Conservation (phyloP, 2,329 filamentous ascomycete genomes). For the Helicocarpus griseus region DNA sequence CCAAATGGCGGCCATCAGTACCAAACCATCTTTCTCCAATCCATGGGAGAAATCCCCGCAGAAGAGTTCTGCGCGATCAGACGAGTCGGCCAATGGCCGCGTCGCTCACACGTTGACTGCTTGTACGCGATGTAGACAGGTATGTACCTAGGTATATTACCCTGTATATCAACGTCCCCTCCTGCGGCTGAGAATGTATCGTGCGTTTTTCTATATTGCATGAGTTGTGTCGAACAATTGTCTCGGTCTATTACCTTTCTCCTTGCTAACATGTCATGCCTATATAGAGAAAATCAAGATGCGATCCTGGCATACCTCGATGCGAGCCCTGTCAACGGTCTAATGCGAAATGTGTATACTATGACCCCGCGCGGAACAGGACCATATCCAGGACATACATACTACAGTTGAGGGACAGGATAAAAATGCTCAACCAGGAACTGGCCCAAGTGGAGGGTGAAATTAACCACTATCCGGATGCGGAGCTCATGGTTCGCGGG, state of each 20-base stretch:
- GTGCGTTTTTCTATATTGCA: not conserved
- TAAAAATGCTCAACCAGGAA: slow-evolving; percentile 71
- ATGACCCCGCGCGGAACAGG: slow-evolving; percentile 74
- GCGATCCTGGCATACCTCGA: slow-evolving; percentile 82
- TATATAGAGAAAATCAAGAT: slow-evolving; percentile 83
- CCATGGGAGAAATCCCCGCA: slow-evolving; percentile 17
- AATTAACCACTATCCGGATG: slow-evolving; percentile 58
- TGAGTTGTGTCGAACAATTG: not conserved
- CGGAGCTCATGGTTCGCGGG: slow-evolving; percentile 77
- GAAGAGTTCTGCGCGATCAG: slow-evolving; percentile 20
- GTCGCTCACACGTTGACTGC: slow-evolving; percentile 41
- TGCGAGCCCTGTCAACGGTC: slow-evolving; percentile 89
- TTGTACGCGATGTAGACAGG: slow-evolving; percentile 41
- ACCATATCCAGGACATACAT: slow-evolving; percentile 89
- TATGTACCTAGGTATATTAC: no score
- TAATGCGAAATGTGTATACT: slow-evolving; percentile 89
- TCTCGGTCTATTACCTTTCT: not conserved
- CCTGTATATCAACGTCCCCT: no score
- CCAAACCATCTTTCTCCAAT: not conserved
- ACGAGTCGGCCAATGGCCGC: slow-evolving; percentile 27
- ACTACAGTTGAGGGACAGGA: slow-evolving; percentile 78
- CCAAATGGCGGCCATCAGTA: not conserved
- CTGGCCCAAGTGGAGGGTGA: slow-evolving; percentile 70
- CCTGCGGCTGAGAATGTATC: not conserved
- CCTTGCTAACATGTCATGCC: not conserved